Evolutionary conservation across 345 rosid genomes (phyloP).

Genomic region (Gossypioides kirkii): DNA sequence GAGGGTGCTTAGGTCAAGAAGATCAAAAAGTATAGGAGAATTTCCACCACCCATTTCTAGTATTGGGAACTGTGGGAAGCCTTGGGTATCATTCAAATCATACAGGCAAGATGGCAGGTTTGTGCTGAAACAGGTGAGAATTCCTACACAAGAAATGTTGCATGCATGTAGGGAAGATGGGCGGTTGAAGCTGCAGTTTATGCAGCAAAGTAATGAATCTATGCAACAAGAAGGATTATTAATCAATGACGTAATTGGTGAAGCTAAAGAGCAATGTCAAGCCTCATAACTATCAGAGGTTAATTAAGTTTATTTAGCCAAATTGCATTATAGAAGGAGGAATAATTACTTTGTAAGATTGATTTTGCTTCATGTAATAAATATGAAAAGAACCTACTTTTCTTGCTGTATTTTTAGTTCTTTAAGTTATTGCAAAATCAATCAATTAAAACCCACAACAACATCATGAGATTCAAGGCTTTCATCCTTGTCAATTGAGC

Average conservation of each 20-base stretch:
- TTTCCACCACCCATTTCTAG: slow-evolving; percentile 83
- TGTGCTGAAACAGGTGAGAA: slow-evolving; percentile 67
- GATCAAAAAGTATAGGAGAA: slow-evolving; percentile 21
- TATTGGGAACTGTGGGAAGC: slow-evolving; percentile 60
- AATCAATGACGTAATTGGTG: background rate
- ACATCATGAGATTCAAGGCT: no score
- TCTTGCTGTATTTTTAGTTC: background rate
- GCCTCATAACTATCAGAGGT: background rate
- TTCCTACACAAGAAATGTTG: slow-evolving; percentile 67
- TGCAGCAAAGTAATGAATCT: slow-evolving; percentile 52
- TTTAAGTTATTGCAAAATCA: no score
- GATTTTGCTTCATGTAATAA: background rate
- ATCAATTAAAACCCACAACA: no score
- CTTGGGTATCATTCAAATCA: slow-evolving; percentile 67
- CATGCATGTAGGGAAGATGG: slow-evolving; percentile 79
- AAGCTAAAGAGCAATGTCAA: background rate
- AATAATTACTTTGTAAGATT: background rate
- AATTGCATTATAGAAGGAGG: background rate
- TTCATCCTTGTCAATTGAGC: no score
- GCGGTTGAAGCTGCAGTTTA: slow-evolving; percentile 60
- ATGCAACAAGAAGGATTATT: slow-evolving; percentile 24
- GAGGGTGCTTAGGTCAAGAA: slow-evolving; percentile 22
- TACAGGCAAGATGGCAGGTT: slow-evolving; percentile 75
- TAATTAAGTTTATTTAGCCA: background rate
- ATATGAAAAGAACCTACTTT: background rate